Evolutionary conservation across 768 basidiomycete genomes (phyloP), one percentile per base, ranked within the genome.

Genomic region (Lyophyllum semitale): DNA sequence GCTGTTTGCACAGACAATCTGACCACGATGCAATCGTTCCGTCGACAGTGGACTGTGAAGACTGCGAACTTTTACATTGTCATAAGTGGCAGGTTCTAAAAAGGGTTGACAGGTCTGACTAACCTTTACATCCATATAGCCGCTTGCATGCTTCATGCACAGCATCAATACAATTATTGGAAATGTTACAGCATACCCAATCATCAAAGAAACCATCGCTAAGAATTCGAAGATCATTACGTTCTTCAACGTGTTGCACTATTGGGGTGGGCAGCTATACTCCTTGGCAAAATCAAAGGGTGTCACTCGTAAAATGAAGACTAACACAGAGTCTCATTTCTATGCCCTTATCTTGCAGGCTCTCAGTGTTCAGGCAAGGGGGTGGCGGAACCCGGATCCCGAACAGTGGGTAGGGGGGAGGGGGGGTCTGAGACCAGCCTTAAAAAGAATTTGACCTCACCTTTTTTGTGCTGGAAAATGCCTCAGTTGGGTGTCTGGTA

Each of bases 231-330:
- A 53, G 3, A 68, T 71, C 25, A 66, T 71, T 2, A 49, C 65
- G 6, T 73, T 71, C 53, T 71, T 73, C 62, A 66, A 68, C 48
- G 25, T 51, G 2, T 73, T 67, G 2, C 70, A 72, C 41, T 70
- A 69, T 53, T 72, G 71, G 68, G 66, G 71, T n/a, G 68, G 67
- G n/a, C 71, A 73, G 59, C 53, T 72, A 2, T 40, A 59, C 18
- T 17, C 43, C 1, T 47, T 53, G 7, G 70, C 67, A 1, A 53
- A 29, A 25, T 32, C 18, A 25, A 32, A 49, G 7, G 52, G 57
- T 1, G 33, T 68, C 6, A 64, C 51, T 2, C 57, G 59, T n/a
- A 48, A 42, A 17, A 46, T 70, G 2, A 65, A 71, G 51, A 66
- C 51, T 7, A 62, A 68, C 22, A 59, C 47, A 4, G 66, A 71